phyloP scores from a whole-genome alignment of 2,329 filamentous ascomycete species.

The Arthrobotrys megalospora region DNA sequence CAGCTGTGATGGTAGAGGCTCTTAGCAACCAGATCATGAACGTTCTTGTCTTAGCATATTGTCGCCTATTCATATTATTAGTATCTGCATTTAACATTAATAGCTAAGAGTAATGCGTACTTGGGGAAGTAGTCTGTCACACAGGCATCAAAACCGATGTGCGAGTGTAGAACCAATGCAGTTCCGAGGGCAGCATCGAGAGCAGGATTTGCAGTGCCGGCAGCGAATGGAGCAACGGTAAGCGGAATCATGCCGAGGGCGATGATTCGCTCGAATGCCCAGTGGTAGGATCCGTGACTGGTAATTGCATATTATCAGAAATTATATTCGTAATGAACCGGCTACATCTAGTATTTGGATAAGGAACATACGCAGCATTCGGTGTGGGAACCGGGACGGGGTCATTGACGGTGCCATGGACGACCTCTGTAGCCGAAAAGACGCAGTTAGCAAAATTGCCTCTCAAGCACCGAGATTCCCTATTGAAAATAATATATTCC shows the following conservation, averaged over 20 bases:
- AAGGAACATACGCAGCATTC: slow-evolving; percentile 71
- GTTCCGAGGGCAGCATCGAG: slow-evolving; percentile 89
- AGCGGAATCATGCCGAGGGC: slow-evolving; percentile 87
- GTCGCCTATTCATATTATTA: slow-evolving; percentile 40
- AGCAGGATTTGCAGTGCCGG: slow-evolving; percentile 89
- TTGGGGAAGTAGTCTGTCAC: slow-evolving; percentile 92
- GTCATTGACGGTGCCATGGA: slow-evolving; percentile 78
- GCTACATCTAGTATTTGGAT: not conserved
- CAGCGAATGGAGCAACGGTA: slow-evolving; percentile 90
- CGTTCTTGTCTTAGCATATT: slow-evolving; percentile 45
- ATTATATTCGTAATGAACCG: not conserved
- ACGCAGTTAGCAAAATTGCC: slow-evolving; percentile 21
- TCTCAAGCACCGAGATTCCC: not conserved
- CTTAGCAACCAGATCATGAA: slow-evolving; percentile 82
- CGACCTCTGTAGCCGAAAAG: slow-evolving; percentile 41
- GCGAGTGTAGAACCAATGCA: slow-evolving; percentile 88
- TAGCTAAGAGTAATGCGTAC: slow-evolving; percentile 70
- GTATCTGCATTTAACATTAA: slow-evolving; percentile 3
- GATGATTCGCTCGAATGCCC: slow-evolving; percentile 89
- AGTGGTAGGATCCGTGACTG: slow-evolving; percentile 93
- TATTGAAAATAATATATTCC: slow-evolving; percentile 1
- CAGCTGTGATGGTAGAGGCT: slow-evolving; percentile 82
- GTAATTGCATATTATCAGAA: slow-evolving; percentile 1
- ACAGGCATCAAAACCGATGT: slow-evolving; percentile 86
- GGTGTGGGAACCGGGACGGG: slow-evolving; percentile 80